Conservation (phyloP, 1,284 basidiomycete species). For the Coriolopsis trogii region DNA sequence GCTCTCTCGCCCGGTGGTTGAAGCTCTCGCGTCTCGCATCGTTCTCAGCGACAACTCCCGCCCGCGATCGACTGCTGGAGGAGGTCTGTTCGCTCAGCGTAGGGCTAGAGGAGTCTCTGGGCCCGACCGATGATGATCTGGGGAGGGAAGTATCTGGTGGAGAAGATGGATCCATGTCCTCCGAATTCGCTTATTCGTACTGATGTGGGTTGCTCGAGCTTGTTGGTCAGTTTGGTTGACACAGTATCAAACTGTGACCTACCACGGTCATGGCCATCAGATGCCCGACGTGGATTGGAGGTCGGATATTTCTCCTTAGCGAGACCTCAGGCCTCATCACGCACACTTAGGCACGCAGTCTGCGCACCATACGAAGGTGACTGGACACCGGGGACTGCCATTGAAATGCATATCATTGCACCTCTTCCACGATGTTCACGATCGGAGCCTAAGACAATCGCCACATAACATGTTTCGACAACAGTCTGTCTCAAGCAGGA, state of each 20-base stretch:
- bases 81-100: conserved; percentile 12
- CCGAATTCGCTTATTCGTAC: conserved; percentile 17
- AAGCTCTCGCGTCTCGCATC: conserved; percentile 21
- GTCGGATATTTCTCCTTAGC: no score
- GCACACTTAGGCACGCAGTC: no score
- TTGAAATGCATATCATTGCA: no score
- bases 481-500: no score
- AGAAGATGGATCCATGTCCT: conserved; percentile 8
- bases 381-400: no score
- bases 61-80: conserved; percentile 21
- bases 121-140: neutral
- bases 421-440: no score
- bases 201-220: neutral
- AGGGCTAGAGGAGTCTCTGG: neutral
- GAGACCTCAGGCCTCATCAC: no score
- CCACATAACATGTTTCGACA: no score
- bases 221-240: neutral
- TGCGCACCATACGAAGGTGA: no score
- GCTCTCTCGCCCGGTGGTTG: conserved; percentile 12
- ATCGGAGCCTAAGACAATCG: no score
- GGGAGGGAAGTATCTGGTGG: conserved; percentile 13
- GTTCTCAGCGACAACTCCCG: conserved; percentile 12
- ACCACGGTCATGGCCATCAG: neutral
- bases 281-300: no score
- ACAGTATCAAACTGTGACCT: neutral